Base-by-base conservation (phyloP, 495 filamentous ascomycete species). In the Hyaloscypha hepaticicola region DNA sequence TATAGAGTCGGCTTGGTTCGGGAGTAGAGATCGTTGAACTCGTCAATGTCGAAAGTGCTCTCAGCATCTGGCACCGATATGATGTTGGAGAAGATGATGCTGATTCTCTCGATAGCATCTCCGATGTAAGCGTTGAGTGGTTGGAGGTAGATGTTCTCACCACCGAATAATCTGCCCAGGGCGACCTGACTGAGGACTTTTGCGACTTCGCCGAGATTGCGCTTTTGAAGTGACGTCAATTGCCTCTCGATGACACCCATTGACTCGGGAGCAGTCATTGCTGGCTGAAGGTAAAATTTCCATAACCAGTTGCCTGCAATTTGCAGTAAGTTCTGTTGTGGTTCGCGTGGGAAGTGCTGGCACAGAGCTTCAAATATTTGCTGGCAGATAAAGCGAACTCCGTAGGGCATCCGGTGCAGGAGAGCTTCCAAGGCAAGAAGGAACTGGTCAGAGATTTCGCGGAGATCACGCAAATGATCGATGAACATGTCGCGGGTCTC, bases 1-100 rank as follows among this genome's bases (percentile, higher is more conserved):
- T 97, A 99, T 22, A 99, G 80, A 3, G 94, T 98, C 3, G 95
- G 95, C 72, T 96, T 96, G 58, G 91, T 93, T 70, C 94, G 92
- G 55, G 94, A 89, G 70, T 97, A 98, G 27, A 98, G 84, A 71
- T 99, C 95, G 69, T 97, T 97, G 82, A 94, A 98, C 67, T 97
- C 94, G 72, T 98, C 95, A 72, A 98, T 97, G 73, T 97, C 96
- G 73, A 97, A 99, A 24, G 93, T 92, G 52, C 85, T 83, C 73
- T 98, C 96, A 3, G 90, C 89, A 69, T 91, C 88, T 53, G 90
- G 88, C 22, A 98, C 88, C 14, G 87, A 85, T 64, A 98, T 90
- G 70, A 99, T 85, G 79, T 79, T 69, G 60, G 72, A 69, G 29
- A 91, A 94, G 33, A 91, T 91, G 16, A 90, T 82, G 12, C 86